Base-by-base conservation (phyloP, 306 rosid species). In the Ochetophila trinervis region DNA sequence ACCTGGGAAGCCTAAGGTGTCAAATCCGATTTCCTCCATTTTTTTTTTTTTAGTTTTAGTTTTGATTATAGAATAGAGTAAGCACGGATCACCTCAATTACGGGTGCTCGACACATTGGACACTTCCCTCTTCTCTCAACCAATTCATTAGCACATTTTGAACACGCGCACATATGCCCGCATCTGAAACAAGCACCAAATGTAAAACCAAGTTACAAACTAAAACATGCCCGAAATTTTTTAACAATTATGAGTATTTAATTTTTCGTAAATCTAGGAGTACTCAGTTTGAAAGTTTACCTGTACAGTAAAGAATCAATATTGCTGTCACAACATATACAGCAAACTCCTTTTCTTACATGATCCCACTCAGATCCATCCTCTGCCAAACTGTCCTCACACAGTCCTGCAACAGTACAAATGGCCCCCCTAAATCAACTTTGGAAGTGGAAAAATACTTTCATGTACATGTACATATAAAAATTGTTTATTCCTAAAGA, bases 111-210 rank as follows among this genome's bases (percentile, higher is more conserved):
- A 79, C 99, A 94, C 99, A 94, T 94, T 56, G 99, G 99, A 67
- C 99, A 93, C 68, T 88, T 94, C 61, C 86, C 90, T 19, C 70
- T 66, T 36, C 75, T 81, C 71, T 75, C 79, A 19, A 84, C 86
- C 91, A 94, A 82, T 67, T 69, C 83, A 32, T 75, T 76, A 24
- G 99, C 97, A 79, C 99, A 94, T 73, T 81, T 86, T 59, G 91
- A 71, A 80, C 97, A 94, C 23, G 96, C 77, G 78, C 99, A 94
- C 96, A 90, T 90, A 85, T 94, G 99, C 56, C 99, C 99, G 57
- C 99, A 94, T 88, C 97, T 94, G 84, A 58, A 44, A 52, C 51
- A 69, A 27, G 64, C 48, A 57, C 22, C 19, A 17, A 40, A 48
- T 14, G 12, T 16, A 27, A 34, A 20, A 22, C 27, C 14, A 55